Conservation (phyloP, 345 rosid species). For the Rhizophora apiculata region DNA sequence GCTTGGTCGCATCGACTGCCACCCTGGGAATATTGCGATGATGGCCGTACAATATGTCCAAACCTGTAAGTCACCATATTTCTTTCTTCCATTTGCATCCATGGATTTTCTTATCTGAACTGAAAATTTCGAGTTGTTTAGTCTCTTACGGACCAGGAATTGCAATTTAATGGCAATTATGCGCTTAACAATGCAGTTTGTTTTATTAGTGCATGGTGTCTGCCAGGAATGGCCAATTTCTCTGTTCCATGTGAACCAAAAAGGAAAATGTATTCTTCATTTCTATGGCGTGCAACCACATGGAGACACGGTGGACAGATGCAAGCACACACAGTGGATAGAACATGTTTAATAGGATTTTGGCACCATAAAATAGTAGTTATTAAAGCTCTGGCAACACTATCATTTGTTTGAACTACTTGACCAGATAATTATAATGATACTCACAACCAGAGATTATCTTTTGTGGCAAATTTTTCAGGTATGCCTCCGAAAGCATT, state of each 20-base stretch:
- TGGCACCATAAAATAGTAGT: no score
- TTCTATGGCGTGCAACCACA: no score
- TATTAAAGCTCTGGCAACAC: no score
- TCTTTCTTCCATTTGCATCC: neutral
- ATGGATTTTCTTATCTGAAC: neutral
- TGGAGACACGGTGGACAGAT: no score
- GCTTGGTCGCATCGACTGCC: conserved; percentile 57
- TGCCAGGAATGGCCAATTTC: neutral
- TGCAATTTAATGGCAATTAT: neutral
- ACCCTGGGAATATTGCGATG: conserved; percentile 53
- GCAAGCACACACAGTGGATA: no score
- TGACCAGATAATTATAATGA: no score
- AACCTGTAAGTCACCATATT: conserved; percentile 46
- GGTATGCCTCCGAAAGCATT: conserved; percentile 84
- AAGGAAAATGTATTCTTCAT: neutral
- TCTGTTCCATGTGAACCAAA: neutral
- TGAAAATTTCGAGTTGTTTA: neutral
- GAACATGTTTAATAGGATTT: no score
- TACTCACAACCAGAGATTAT: no score
- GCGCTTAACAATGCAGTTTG: neutral
- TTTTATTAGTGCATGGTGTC: neutral
- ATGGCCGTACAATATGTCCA: conserved; percentile 65
- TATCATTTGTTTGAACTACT: no score
- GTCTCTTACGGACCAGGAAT: neutral
- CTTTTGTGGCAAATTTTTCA: conserved; percentile 20